Conservation (phyloP, 495 filamentous ascomycete genomes). For the Sabuloglossum arenarium region DNA sequence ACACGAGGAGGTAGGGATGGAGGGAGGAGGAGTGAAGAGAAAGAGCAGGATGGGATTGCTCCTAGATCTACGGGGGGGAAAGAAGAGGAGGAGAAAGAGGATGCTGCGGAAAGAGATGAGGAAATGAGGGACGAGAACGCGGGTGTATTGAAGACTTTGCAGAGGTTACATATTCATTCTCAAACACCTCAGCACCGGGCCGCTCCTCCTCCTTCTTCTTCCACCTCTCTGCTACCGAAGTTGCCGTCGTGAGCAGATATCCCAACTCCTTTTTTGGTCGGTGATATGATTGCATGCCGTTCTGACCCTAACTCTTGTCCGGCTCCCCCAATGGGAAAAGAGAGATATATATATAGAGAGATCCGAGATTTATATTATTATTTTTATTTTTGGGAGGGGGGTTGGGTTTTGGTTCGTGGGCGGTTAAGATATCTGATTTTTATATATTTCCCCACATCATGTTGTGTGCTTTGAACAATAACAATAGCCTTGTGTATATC, state of each 20-base stretch:
- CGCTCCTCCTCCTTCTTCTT: too few species aligned
- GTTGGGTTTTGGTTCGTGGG: too few species aligned
- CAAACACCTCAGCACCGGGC: background rate
- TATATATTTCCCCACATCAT: too few species aligned
- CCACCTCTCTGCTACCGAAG: background rate
- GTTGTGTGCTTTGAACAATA: too few species aligned
- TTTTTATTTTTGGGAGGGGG: too few species aligned
- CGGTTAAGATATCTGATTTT: too few species aligned
- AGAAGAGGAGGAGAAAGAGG: conserved; percentile 3
- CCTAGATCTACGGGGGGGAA: background rate
- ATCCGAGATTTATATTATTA: too few species aligned
- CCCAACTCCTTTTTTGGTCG: too few species aligned
- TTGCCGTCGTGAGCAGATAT: background rate
- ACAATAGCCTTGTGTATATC: too few species aligned
- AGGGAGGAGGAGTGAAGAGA: conserved; percentile 5
- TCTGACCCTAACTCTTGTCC: background rate
- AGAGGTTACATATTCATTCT: background rate
- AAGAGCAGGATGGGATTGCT: conserved; percentile 3
- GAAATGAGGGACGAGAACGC: background rate
- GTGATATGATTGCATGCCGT: too few species aligned
- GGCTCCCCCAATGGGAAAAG: too few species aligned
- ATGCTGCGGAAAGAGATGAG: background rate
- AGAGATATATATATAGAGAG: too few species aligned
- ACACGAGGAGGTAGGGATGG: conserved; percentile 3
- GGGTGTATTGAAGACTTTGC: background rate